Base-by-base conservation (phyloP, 2,329 filamentous ascomycete species). In the Cephalotrichum gorgonifer region DNA sequence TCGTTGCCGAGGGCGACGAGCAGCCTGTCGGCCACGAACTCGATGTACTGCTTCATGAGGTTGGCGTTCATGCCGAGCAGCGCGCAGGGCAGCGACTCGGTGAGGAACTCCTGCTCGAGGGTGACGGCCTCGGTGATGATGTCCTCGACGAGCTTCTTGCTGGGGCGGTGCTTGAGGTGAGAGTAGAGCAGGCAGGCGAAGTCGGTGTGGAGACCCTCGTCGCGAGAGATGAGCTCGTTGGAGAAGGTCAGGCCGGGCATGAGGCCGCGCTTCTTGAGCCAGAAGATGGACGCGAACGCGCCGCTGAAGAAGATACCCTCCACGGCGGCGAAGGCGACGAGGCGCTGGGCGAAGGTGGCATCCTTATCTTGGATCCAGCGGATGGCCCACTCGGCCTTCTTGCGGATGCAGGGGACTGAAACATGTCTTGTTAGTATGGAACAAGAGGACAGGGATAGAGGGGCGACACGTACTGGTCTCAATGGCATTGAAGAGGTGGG, bases 231-330 rank as follows among this genome's bases (percentile, higher is more conserved):
- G 63, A 98, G 86, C 77, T 98, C 93, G 76, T 98, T 98, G 67
- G 93, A 97, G 77, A 98, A 98, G 58, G 93, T 97, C 54, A 98
- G 79, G 60, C 93, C 93, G 44, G 93, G 86, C 93, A 98, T 98
- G 58, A 98, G 83, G 59, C 93, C 93, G 68, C 94, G 93, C 85
- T 98, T 98, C 87, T 97, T 98, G 64, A 98, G 78, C 93, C 93
- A 98, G 80, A 98, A 98, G 73, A 98, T 97, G 57, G 93, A 94
- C 4, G 93, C 93, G 62, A 98, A 98, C 23, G 93, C 95, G 55
- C 93, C 93, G 59, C 86, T 93, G 83, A 98, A 98, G 84, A 98
- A 98, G 74, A 98, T 98, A 65, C 93, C 93, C 75, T 98, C 93
- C 49, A 98, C 90, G 42, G 93, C 93, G 55, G 93, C 93, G 61